Base-by-base conservation (phyloP, 2,329 filamentous ascomycete genomes). In the Coniochaeta sp. region DNA sequence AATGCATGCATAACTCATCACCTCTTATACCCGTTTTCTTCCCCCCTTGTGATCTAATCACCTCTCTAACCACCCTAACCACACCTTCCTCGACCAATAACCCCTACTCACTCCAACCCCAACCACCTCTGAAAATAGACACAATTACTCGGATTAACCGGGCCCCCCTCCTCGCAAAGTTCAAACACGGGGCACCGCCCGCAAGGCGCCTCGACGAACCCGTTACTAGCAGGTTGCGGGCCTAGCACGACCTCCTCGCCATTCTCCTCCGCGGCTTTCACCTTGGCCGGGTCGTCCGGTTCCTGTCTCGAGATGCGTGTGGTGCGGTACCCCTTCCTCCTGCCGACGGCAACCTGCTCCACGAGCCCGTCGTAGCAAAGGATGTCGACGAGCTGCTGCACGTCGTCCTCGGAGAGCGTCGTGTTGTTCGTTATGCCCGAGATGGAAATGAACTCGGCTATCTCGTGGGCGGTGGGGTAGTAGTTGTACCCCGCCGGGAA, bases 101-200 rank as follows among this genome's bases (percentile, higher is more conserved):
- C n/a, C n/a, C n/a, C 67, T 59, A 7, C 33, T n/a, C 22, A 67
- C 48, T 76, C 71, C 57, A 72, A 61, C 1, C 73, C 78, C 45
- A 96, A 69, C 94, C 94, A 99, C 50, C 85, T 81, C 56, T 87
- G 81, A 63, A 95, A 96, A 65, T 99, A 99, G 51, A 90, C 86
- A 68, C 94, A 99, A 49, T 87, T 95, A 57, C 83, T 86, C 0
- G 92, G 89, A 61, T 86, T 95, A 20, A 99, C 90, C 0, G 91
- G 89, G 0, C 92, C 92, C 6, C 90, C 91, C 55, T 95, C 89
- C 58, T 89, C 87, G 65, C 94, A 99, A 2, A 97, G 77, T 52
- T 94, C 87, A 65, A 96, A 96, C 2, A 96, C 92, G 0, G 94
- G 94, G 67, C 94, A 99, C 52, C 83, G 79, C 2, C 92, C 91